Base-by-base conservation (phyloP, 2,329 filamentous ascomycete genomes). In the Cladosporium sp. region DNA sequence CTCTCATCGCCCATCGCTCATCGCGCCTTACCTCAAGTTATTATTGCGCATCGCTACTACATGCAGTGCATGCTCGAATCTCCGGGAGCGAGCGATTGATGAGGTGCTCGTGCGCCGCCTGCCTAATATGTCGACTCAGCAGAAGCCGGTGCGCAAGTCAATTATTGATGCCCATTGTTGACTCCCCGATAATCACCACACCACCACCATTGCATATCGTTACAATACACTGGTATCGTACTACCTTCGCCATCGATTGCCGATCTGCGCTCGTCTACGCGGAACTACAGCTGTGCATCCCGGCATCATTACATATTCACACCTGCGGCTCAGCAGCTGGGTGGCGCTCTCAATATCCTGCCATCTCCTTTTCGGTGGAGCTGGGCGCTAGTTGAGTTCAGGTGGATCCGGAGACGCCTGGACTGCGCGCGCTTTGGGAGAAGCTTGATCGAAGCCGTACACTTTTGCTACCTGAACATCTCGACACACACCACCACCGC, bases 311-410 rank as follows among this genome's bases (percentile, higher is more conserved):
- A 5, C 36, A 3, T 21, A n/a, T 46, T 23, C 39, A 46, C 39
- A 46, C n/a, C 39, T 46, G 39, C 39, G 39, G 39, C 39, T 46
- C 39, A 51, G 48, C 23, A 51, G 48, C 54, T 36, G 54, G 54
- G 54, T 57, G 54, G 30, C 30, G 54, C 54, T 25, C 28, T 32
- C 51, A 34, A 57, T 57, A 57, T 57, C 54, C 54, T 57, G 54
- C 54, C 54, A 57, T 57, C 54, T 57, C 54, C 54, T 57, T 46
- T 57, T 57, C 54, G 39, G 54, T 57, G 54, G 54, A 32, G 28
- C 54, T 14, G 28, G 26, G 21, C 54, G 54, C 39, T 46, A 46
- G 39, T 43, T 43, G 36, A n/a, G 36, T 46, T 46, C n/a, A 46
- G 39, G 39, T 46, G 39, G 39, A 46, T 23, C 39, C 39, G 54